Conservation (phyloP, 345 rosid genomes). For the Ricinus communis region DNA sequence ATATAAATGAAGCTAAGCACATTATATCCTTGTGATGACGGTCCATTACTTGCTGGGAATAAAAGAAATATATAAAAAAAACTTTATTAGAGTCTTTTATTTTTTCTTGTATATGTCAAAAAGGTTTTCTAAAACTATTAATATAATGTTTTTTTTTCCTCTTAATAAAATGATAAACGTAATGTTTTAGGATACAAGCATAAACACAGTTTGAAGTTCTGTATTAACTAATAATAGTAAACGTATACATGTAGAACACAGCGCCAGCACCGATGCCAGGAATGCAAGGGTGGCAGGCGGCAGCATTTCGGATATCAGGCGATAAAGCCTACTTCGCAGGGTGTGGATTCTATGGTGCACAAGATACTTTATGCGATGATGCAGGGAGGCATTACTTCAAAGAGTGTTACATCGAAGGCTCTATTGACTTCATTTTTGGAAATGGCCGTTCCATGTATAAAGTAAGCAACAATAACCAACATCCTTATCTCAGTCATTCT, state of each 20-base stretch:
- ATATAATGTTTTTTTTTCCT: no score
- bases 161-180: no score
- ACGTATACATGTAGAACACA: conserved; percentile 74
- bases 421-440: conserved; percentile 92
- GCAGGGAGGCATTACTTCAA: conserved; percentile 94
- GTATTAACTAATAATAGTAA: no score
- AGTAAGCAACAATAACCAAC: conserved; percentile 32
- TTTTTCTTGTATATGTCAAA: no score
- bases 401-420: conserved; percentile 90
- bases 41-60: no score
- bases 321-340: conserved; percentile 90
- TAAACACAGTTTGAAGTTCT: no score
- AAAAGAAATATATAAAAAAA: no score
- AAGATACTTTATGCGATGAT: conserved; percentile 89
- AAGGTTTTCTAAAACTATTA: no score
- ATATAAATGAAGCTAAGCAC: no score
- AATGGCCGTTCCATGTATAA: conserved; percentile 94
- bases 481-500: neutral
- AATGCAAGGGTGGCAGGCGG: conserved; percentile 96
- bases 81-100: no score
- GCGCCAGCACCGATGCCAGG: conserved; percentile 97
- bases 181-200: no score
- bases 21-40: no score
- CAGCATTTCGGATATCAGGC: conserved; percentile 83
- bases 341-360: conserved; percentile 93